phyloP scores from a whole-genome alignment of 768 basidiomycete species.

The Boletales sp. region DNA sequence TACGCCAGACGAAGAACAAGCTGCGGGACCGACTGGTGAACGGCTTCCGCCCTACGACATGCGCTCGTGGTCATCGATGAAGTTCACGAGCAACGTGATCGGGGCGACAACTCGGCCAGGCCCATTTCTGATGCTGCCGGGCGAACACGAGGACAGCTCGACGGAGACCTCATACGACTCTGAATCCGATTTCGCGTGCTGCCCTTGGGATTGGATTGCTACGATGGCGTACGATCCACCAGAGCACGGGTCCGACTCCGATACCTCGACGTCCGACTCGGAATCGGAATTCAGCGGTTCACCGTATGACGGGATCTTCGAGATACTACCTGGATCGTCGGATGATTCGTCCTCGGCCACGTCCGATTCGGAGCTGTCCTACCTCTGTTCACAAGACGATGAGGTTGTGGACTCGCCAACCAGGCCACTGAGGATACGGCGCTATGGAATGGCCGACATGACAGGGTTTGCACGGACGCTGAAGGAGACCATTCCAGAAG shows the following conservation, averaged over 20 bases:
- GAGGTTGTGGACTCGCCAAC: background rate
- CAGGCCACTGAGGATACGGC: background rate
- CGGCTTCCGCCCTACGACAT: conserved; percentile 15
- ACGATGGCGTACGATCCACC: background rate
- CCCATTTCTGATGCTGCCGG: conserved; percentile 12
- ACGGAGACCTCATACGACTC: background rate
- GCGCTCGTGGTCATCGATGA: background rate
- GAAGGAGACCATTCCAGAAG: background rate
- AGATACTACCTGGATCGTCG: background rate
- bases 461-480: background rate
- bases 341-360: background rate
- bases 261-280: background rate
- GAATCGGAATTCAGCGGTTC: background rate
- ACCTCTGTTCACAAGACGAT: background rate
- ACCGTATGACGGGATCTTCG: background rate
- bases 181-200: background rate
- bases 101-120: conserved; percentile 8
- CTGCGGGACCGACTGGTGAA: background rate
- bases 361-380: background rate
- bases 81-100: conserved; percentile 15
- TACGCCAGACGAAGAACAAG: background rate
- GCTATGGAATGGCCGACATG: conserved; percentile 13
- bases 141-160: background rate
- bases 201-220: background rate
- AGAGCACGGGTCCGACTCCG: background rate